phyloP scores from a whole-genome alignment of 2,329 filamentous ascomycete genomes.

The Myotisia sp. region DNA sequence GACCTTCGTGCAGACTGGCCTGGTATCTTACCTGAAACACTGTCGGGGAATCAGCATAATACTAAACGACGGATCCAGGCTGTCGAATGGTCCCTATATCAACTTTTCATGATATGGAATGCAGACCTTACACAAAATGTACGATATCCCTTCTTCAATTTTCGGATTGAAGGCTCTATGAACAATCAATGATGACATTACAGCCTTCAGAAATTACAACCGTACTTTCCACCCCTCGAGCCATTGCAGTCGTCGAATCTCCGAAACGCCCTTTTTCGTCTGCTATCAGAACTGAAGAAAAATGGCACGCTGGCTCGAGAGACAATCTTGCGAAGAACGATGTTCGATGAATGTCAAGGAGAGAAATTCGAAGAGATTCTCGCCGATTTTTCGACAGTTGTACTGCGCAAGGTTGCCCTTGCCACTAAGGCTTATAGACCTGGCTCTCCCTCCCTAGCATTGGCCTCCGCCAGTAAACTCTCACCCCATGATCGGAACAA shows the following conservation, averaged over 20 bases:
- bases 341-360: conserved; percentile 92
- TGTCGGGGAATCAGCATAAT: conserved; percentile 55
- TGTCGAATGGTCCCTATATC: conserved; percentile 83
- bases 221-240: conserved; percentile 81
- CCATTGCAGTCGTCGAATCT: conserved; percentile 84
- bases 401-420: conserved; percentile 53
- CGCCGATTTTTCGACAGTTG: conserved; percentile 66
- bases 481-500: conserved; percentile 22
- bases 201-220: conserved; percentile 58
- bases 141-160: conserved; percentile 16
- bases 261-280: conserved; percentile 66
- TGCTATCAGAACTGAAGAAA: conserved; percentile 75
- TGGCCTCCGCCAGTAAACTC: conserved; percentile 42
- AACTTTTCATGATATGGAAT: conserved; percentile 75
- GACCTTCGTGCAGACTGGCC: conserved; percentile 70
- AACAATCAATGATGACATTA: conserved; percentile 5
- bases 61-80: conserved; percentile 70
- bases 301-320: conserved; percentile 69
- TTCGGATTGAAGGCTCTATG: neutral
- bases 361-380: conserved; percentile 80
- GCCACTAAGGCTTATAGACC: conserved; percentile 1
- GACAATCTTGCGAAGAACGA: conserved; percentile 71
- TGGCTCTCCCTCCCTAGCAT: conserved; percentile 9
- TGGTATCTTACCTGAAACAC: conserved; percentile 52
- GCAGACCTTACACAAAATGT: conserved; percentile 59